Conservation (phyloP, 2,329 filamentous ascomycete genomes). For the Paradendryphiella salina region DNA sequence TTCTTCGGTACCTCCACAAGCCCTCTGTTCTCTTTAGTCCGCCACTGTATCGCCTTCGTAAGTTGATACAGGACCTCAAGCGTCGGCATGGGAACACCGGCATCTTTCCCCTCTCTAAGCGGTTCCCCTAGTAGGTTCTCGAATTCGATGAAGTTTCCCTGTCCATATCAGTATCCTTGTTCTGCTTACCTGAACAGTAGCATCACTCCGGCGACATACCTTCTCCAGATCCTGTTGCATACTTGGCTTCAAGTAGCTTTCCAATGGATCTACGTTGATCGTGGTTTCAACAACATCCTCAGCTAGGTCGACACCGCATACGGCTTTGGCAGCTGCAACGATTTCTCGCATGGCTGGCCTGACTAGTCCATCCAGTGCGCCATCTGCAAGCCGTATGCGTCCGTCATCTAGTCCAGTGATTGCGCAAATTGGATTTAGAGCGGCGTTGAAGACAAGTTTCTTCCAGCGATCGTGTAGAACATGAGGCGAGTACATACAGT, state of each 20-base stretch:
- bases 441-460: slow-evolving; percentile 58
- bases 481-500: slow-evolving; percentile 49
- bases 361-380: slow-evolving; percentile 54
- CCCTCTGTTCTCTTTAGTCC: slow-evolving; percentile 52
- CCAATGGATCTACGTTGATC: slow-evolving; percentile 56
- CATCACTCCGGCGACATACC: slow-evolving; percentile 26
- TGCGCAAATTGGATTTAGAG: slow-evolving; percentile 58
- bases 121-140: slow-evolving; percentile 62
- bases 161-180: not conserved
- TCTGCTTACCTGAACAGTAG: not conserved
- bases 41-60: slow-evolving; percentile 55
- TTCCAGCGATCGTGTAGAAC: slow-evolving; percentile 54
- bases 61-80: slow-evolving; percentile 55
- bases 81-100: slow-evolving; percentile 57
- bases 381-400: slow-evolving; percentile 53
- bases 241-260: slow-evolving; percentile 56
- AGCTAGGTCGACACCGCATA: slow-evolving; percentile 49
- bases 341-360: slow-evolving; percentile 60
- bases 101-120: slow-evolving; percentile 54
- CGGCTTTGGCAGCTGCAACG: slow-evolving; percentile 50
- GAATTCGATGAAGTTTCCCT: slow-evolving; percentile 60
- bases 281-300: slow-evolving; percentile 51
- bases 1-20: slow-evolving; percentile 38
- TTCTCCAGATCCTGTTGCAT: slow-evolving; percentile 60
- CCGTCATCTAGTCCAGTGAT: slow-evolving; percentile 57